A percentile compares a stretch with the other conserved stretches of the same genome.
phyloP scores from a whole-genome alignment of 805 yeast genomes.

The Yamadazyma kitorensis region DNA sequence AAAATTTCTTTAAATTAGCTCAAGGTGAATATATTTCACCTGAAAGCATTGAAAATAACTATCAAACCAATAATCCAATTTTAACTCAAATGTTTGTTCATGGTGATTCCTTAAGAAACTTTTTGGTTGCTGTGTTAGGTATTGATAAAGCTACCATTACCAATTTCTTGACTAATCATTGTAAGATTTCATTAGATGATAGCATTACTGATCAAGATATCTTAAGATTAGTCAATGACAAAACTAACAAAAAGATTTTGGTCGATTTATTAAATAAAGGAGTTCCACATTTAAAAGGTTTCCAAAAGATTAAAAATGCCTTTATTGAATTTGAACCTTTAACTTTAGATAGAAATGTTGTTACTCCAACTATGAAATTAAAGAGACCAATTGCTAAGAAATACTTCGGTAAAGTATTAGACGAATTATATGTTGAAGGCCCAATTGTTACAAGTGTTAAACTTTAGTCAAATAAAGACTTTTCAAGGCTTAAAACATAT shows the following conservation, averaged over 20 bases:
- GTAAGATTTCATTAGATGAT: conserved; percentile 6
- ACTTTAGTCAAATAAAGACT: no score
- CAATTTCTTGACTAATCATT: conserved; percentile 15
- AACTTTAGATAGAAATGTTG: conserved; percentile 33
- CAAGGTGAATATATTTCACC: conserved; percentile 44
- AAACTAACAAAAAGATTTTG: conserved; percentile 19
- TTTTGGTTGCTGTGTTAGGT: conserved; percentile 30
- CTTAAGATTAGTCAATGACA: conserved; percentile 20
- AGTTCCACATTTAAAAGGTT: conserved; percentile 29
- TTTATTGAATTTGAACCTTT: conserved; percentile 37
- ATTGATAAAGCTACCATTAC: conserved; percentile 20
- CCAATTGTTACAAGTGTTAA: conserved; percentile 15
- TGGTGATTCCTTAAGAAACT: conserved; percentile 29
- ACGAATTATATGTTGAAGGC: conserved; percentile 36
- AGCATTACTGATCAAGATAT: conserved; percentile 15
- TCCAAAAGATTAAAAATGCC: conserved; percentile 39
- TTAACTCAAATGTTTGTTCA: conserved; percentile 29
- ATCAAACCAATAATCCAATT: conserved; percentile 27
- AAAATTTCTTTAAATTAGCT: conserved; percentile 45
- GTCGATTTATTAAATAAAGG: conserved; percentile 22
- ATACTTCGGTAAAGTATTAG: conserved; percentile 24
- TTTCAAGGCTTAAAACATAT: no score
- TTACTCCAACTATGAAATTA: conserved; percentile 43
- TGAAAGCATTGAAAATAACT: conserved; percentile 37
- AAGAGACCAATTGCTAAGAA: conserved; percentile 37